A percentile compares a stretch with the other conserved stretches of the same genome.
These are phyloP conservation scores for Triglochin maritima DNA, from an alignment of 106 monocot genomes.

Conservation along the genomic window DNA sequence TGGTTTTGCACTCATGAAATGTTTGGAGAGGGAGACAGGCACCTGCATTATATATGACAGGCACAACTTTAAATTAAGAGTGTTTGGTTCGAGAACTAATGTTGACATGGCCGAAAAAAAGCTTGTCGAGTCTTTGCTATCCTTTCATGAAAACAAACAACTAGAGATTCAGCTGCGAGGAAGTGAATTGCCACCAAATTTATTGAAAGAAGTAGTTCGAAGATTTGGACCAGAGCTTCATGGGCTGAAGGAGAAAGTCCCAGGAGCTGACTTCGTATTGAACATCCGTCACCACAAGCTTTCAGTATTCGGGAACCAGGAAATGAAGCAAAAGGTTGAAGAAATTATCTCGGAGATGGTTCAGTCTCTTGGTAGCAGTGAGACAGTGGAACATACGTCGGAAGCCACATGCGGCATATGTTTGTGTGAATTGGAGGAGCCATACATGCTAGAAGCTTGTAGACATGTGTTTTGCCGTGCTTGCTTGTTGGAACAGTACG, in stretches of 20 bases:
- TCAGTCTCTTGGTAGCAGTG: slow-evolving; percentile 16
- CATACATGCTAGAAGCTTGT: slow-evolving; percentile 62
- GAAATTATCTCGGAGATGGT: slow-evolving; percentile 40
- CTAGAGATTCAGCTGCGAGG: slow-evolving; percentile 56
- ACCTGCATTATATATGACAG: slow-evolving; percentile 63
- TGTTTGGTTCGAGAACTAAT: slow-evolving; percentile 41
- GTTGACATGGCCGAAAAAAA: slow-evolving; percentile 41
- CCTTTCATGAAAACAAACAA: slow-evolving; percentile 43
- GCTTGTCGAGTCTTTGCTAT: slow-evolving; percentile 30
- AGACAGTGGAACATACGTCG: slow-evolving; percentile 3
- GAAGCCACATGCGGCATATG: slow-evolving; percentile 65
- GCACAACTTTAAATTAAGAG: slow-evolving; percentile 34
- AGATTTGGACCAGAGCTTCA: slow-evolving; percentile 60
- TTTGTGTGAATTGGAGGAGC: slow-evolving; percentile 82
- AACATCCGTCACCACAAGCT: slow-evolving; percentile 49
- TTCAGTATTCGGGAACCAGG: slow-evolving; percentile 43
- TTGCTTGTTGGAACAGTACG: slow-evolving; percentile 72
- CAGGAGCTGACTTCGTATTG: slow-evolving; percentile 39
- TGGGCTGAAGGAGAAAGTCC: slow-evolving; percentile 36
- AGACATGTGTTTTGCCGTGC: slow-evolving; percentile 57
- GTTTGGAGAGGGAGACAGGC: slow-evolving; percentile 49
- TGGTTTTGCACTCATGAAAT: slow-evolving; percentile 37
- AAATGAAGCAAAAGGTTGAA: slow-evolving; percentile 50
- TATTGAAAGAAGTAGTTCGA: slow-evolving; percentile 70
- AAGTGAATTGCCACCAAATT: slow-evolving; percentile 38